These are phyloP conservation scores for Aspergillus sp. DNA, from an alignment of 2,329 filamentous ascomycete species.

Conservation along the genomic window DNA sequence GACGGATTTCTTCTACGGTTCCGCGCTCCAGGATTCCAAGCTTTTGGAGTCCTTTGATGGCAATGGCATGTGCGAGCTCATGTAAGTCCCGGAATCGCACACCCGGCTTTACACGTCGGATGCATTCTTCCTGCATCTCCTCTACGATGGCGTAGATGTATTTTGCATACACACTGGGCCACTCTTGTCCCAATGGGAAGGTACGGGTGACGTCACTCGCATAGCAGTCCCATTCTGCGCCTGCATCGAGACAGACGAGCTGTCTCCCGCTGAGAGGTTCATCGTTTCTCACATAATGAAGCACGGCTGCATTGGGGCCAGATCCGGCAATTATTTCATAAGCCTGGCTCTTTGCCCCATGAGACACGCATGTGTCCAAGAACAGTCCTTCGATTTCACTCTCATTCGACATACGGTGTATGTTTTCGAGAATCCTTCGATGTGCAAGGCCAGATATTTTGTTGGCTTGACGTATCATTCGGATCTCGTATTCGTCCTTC, in stretches of 20 bases:
- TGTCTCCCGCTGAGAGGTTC: slow-evolving; percentile 68
- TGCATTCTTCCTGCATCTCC: slow-evolving; percentile 81
- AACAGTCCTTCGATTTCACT: slow-evolving; percentile 80
- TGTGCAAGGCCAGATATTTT: slow-evolving; percentile 68
- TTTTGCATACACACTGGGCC: slow-evolving; percentile 62
- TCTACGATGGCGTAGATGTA: slow-evolving; percentile 81
- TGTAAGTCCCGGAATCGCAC: slow-evolving; percentile 82
- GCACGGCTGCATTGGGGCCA: slow-evolving; percentile 75
- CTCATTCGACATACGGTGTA: slow-evolving; percentile 70
- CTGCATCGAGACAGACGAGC: slow-evolving; percentile 81
- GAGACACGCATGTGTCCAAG: slow-evolving; percentile 70
- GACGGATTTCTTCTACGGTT: slow-evolving; percentile 52
- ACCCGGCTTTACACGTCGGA: slow-evolving; percentile 69
- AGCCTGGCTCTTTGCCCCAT: slow-evolving; percentile 77
- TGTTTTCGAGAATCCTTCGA: slow-evolving; percentile 60
- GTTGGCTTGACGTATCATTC: slow-evolving; percentile 71
- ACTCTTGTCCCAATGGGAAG: slow-evolving; percentile 73
- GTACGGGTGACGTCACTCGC: slow-evolving; percentile 77
- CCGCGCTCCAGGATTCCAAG: slow-evolving; percentile 72
- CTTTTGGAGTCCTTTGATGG: slow-evolving; percentile 73
- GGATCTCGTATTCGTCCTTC: slow-evolving; percentile 75
- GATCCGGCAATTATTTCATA: slow-evolving; percentile 85
- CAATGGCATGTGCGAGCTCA: slow-evolving; percentile 73
- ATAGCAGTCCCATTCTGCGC: slow-evolving; percentile 73
- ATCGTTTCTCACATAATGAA: slow-evolving; percentile 85